Conservation (phyloP, 306 rosid genomes). For the Begonia peltatifolia region DNA sequence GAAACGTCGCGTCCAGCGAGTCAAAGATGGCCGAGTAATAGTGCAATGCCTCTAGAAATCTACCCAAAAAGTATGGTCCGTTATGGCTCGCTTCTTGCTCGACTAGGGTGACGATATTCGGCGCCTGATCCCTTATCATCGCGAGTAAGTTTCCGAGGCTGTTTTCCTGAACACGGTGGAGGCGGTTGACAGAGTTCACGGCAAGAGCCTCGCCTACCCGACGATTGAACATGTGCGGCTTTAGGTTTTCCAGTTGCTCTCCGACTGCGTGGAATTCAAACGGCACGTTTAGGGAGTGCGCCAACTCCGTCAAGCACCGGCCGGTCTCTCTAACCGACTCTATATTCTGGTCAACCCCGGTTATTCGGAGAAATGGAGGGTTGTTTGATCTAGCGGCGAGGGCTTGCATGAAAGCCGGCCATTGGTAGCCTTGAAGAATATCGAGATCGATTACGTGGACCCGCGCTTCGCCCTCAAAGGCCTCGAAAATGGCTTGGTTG, state of each 20-base stretch:
- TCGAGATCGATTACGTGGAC: slow-evolving; percentile 81
- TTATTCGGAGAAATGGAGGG: slow-evolving; percentile 55
- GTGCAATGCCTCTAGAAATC: slow-evolving; percentile 72
- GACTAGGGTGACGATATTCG: slow-evolving; percentile 56
- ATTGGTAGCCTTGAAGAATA: slow-evolving; percentile 81
- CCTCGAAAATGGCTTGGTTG: slow-evolving; percentile 83
- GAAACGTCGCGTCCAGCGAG: slow-evolving; percentile 78
- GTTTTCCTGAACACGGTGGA: slow-evolving; percentile 47
- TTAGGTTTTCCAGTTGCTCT: slow-evolving; percentile 50
- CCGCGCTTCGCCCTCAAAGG: slow-evolving; percentile 68
- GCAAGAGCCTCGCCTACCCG: slow-evolving; percentile 76
- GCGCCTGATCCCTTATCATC: slow-evolving; percentile 81
- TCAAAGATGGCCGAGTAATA: slow-evolving; percentile 81
- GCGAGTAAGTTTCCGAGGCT: slow-evolving; percentile 37
- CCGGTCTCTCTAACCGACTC: slow-evolving; percentile 57
- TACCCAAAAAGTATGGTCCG: slow-evolving; percentile 65
- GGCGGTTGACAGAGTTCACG: slow-evolving; percentile 60
- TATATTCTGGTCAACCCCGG: slow-evolving; percentile 34
- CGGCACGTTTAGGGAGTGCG: slow-evolving; percentile 72
- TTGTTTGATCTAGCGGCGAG: slow-evolving; percentile 49
- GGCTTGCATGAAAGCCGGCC: slow-evolving; percentile 97
- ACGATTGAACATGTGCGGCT: slow-evolving; percentile 71
- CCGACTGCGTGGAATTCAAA: slow-evolving; percentile 75
- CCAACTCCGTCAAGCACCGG: slow-evolving; percentile 46
- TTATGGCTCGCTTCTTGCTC: slow-evolving; percentile 93